Conservation (phyloP, 768 basidiomycete genomes). For the Mycena leptocephala region DNA sequence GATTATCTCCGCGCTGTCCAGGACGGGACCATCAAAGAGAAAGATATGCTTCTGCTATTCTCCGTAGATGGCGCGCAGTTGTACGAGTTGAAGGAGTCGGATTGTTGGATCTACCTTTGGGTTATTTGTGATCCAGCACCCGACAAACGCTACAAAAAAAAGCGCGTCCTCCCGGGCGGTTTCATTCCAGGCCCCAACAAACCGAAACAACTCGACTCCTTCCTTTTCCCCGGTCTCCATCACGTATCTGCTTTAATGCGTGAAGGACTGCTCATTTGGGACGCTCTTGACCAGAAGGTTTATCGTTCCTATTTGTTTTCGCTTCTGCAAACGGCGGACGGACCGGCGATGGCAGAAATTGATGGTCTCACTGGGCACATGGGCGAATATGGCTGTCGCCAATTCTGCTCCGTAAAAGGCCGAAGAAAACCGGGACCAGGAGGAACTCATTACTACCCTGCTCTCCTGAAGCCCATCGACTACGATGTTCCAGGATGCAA, state of each 20-base stretch:
- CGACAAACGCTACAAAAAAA: constrained; percentile 38
- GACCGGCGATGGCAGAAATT: neutral
- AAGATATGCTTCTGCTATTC: constrained; percentile 32
- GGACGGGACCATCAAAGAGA: neutral
- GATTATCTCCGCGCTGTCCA: neutral
- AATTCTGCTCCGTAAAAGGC: constrained; percentile 50
- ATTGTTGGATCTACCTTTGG: constrained; percentile 52
- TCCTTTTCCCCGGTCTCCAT: neutral
- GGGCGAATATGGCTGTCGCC: constrained; percentile 49
- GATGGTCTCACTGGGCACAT: neutral
- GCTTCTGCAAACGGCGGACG: neutral
- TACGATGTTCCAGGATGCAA: constrained; percentile 39
- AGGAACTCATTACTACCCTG: constrained; percentile 51
- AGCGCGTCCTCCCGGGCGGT: constrained; percentile 2
- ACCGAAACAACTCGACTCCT: neutral
- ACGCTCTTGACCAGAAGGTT: neutral
- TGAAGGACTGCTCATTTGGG: constrained; percentile 7
- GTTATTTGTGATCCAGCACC: constrained; percentile 39
- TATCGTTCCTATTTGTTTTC: neutral
- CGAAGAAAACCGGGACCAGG: constrained; percentile 46
- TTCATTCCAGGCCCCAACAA: neutral
- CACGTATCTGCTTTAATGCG: constrained; percentile 3
- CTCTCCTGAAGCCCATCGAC: constrained; percentile 44
- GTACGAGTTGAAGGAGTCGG: constrained; percentile 40
- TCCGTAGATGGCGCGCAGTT: constrained; percentile 48